Evolutionary conservation across 352 stramenopile genomes (phyloP).

Genomic region (Phytophthora sp.): DNA sequence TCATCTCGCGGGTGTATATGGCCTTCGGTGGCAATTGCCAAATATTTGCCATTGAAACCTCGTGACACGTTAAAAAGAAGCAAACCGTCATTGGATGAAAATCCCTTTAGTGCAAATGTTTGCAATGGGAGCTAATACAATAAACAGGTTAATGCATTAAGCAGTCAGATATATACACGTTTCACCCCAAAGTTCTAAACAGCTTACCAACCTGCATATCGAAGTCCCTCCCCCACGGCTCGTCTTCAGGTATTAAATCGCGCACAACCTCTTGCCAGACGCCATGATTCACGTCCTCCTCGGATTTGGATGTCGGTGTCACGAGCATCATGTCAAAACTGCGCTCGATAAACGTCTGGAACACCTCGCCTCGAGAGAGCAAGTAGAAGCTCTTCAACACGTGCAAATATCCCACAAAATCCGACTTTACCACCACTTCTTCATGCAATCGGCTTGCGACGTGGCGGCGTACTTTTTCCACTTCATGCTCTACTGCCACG

Average conservation of each 20-base stretch:
- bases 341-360: slow-evolving; percentile 75
- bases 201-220: slow-evolving; percentile 44
- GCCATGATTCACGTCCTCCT: slow-evolving; percentile 70
- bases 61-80: slow-evolving; percentile 32
- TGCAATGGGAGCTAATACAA: slow-evolving; percentile 56
- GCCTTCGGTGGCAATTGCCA: slow-evolving; percentile 25
- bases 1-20: background rate
- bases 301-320: slow-evolving; percentile 54
- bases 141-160: no score
- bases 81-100: slow-evolving; percentile 45
- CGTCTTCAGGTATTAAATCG: slow-evolving; percentile 56
- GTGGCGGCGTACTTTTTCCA: slow-evolving; percentile 61
- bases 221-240: slow-evolving; percentile 47
- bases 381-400: slow-evolving; percentile 76
- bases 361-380: slow-evolving; percentile 69
- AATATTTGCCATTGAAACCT: slow-evolving; percentile 36
- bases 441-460: slow-evolving; percentile 64
- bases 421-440: slow-evolving; percentile 68
- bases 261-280: slow-evolving; percentile 63
- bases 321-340: slow-evolving; percentile 60
- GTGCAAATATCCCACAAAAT: slow-evolving; percentile 66
- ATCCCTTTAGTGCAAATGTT: slow-evolving; percentile 56
- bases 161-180: background rate
- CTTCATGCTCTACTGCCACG: slow-evolving; percentile 52
- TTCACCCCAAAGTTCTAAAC: background rate